phyloP scores from a whole-genome alignment of 2,329 filamentous ascomycete species.

The Furcasterigmium furcatum region DNA sequence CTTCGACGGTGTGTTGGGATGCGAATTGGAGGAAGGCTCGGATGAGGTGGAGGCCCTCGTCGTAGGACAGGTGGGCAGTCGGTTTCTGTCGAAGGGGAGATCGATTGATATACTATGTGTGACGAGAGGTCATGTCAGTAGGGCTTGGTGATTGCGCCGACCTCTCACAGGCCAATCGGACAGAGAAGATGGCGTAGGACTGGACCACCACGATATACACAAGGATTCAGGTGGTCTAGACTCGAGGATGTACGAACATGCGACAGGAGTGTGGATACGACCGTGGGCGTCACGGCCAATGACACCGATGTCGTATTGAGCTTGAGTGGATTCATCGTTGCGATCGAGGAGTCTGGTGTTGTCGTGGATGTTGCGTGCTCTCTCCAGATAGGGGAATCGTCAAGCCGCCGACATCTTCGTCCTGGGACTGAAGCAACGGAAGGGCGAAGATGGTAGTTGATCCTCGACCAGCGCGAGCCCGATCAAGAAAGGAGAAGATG shows the following conservation, averaged over 20 bases:
- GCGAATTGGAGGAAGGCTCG: constrained; percentile 82
- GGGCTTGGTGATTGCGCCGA: too few species aligned
- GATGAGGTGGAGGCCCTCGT: constrained; percentile 85
- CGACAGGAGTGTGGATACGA: constrained; percentile 80
- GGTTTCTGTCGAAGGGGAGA: constrained; percentile 74
- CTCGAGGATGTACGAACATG: constrained; percentile 58
- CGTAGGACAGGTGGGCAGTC: constrained; percentile 88
- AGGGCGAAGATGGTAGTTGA: too few species aligned
- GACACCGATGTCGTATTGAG: constrained; percentile 80
- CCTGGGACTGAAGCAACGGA: too few species aligned
- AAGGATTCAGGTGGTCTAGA: too few species aligned
- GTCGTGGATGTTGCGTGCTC: not conserved
- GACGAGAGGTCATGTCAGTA: not conserved
- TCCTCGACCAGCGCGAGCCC: too few species aligned
- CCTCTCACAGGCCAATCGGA: not conserved
- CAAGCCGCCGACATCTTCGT: too few species aligned
- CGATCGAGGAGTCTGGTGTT: not conserved
- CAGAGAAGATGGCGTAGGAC: not conserved
- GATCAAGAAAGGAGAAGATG: too few species aligned
- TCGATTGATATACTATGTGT: constrained; percentile 78
- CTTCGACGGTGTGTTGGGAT: constrained; percentile 87
- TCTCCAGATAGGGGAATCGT: too few species aligned
- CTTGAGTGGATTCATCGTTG: constrained; percentile 40
- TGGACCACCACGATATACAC: too few species aligned
- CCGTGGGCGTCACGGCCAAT: constrained; percentile 81